Base-by-base conservation (phyloP, 2,329 filamentous ascomycete genomes). In the Scytalidium sp. region DNA sequence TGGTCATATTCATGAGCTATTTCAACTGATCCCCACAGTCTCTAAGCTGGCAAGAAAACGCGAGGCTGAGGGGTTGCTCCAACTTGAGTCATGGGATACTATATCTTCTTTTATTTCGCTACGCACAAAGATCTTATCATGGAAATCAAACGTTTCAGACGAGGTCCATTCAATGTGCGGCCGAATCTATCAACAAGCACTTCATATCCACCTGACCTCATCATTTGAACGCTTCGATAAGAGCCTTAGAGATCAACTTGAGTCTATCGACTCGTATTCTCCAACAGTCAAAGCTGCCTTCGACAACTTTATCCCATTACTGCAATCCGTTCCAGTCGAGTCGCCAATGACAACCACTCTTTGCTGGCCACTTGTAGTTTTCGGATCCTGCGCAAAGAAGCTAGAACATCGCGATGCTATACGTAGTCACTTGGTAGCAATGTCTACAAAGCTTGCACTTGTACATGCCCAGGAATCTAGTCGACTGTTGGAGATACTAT, bases 1-100 rank as follows among this genome's bases (percentile, higher is more conserved):
- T 15, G 44, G 44, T 11, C 39, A 23, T 46, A 23, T 46, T 15
- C 44, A 46, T 25, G 44, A 46, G 19, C 44, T 46, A n/a, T 46
- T 39, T 20, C 44, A 19, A 11, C 17, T 39, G 10, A 46, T 46
- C 19, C 44, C 44, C 6, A 32, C 17, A 9, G 44, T 46, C 9
- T 46, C 44, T 8, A 25, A n/a, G 15, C 32, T 46, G 13, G 44
- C 44, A 20, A 19, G 20, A 36, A 36, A 46, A 20, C 44, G 21
- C 13, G 8, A 46, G 17, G 17, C 20, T 13, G 25, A 8, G 3
- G 32, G 22, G 13, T 2, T 21, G 9, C 44, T 46, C 17, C 22
- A 23, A 17, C 7, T 46, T n/a, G 41, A 43, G 3, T 43, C 41
- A 15, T 20, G 19, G 41, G 21, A 22, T 15, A 20, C 19, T 8